Evolutionary conservation across 148 eudicot genomes (phyloP), one percentile per base, ranked within the genome.

Genomic region (Rhododendron williamsianum): DNA sequence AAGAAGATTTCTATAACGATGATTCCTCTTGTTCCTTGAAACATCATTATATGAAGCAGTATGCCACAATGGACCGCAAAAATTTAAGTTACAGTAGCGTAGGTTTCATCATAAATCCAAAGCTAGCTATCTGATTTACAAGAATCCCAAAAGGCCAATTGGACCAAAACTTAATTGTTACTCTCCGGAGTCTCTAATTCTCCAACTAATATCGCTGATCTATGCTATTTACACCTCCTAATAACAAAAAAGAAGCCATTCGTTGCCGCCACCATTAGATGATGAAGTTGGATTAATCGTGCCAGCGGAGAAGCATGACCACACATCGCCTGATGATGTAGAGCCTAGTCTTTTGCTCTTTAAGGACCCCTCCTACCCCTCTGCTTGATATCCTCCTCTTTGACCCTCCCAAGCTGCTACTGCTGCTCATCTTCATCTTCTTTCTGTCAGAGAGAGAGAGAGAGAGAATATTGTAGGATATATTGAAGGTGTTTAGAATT

Each of bases 221-320:
- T 3, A 35, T 35, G 41, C 86, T 87, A 84, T 87, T 51, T 87
- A 81, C 86, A 87, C 77, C 81, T 72, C 60, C 25, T 54, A 56
- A 41, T 35, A 35, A 35, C 36, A 18, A 30, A 84, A 76, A 56
- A 41, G 9, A 65, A 45, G 6, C 0, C 9, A 16, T 9, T 35
- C 36, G 23, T 81, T 9, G 6, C 41, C 8, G 3, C 27, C 36
- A 2, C 93, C 93, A 74, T 35, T 95, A 90, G 46, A 21, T 1
- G 25, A 52, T 7, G 33, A 1, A 5, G 21, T 35, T 54, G 27
- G 77, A 38, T 87, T 85, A 92, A 21, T 96, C 98, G 92, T 96
- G 98, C 92, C 96, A 96, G 74, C 98, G 94, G 80, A 96, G 94
- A 25, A 96, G 96, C 98, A 96, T 96, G 78, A 96, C 98, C 9